Base-by-base conservation (phyloP, 192 early-diverging fungal genomes). In the Coemansia sp. region DNA sequence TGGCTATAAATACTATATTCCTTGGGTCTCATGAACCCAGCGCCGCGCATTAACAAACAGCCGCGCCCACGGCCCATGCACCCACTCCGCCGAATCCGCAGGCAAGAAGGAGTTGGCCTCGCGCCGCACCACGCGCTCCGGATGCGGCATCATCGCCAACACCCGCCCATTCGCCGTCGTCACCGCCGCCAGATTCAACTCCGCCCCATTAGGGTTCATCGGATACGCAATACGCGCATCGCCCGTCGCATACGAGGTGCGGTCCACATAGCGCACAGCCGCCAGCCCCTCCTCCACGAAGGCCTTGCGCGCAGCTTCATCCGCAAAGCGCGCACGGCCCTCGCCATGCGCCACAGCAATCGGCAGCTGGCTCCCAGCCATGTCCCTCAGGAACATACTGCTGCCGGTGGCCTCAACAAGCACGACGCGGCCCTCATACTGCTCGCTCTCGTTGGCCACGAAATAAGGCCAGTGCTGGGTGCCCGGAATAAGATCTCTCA, bases 301-400 rank as follows among this genome's bases (percentile, higher is more conserved):
- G 6, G 70, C 41, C 60, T 77, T 65, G 33, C 82, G 73, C 46
- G 85, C 83, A 0, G 62, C 78, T 17, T 46, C 57, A 19, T 77
- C 63, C 1, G 73, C 68, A 77, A 97, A 98, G 59, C 89, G 86
- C 31, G 95, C 93, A 53, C 93, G 86, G 27, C 98, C 98, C 88
- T 99, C 98, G 61, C 96, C 97, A 78, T 99, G 98, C 10, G 98
- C 95, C 16, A 97, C 92, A 19, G 93, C 93, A 70, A 99, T 93
- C 11, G 98, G 98, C 53, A 98, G 72, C 53, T 81, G 81, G 54
- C 95, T 94, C 10, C 93, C 96, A 8, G 83, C 76, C 97, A 99
- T 98, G n/a, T 87, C 93, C 5, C 85, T 79, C 53, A 97, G 93
- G 75, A 98, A 98, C 67, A 99, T 90, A 6, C 21, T 6, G 77